Evolutionary conservation across 169 alveolate genomes (phyloP), one percentile per base, ranked within the genome.

Genomic region (Plasmodium fragile): DNA sequence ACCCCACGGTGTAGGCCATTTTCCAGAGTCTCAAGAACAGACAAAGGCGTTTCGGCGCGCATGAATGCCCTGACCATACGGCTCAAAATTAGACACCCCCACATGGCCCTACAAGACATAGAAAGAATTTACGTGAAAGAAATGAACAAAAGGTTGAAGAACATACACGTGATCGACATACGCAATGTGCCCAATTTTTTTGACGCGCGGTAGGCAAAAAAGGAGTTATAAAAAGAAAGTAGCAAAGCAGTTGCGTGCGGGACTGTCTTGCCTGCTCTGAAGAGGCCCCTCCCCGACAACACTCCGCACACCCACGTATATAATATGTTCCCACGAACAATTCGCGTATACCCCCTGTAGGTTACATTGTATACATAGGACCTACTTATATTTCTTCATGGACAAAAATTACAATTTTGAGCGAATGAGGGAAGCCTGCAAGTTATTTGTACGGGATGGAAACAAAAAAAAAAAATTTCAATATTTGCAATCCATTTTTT

Each of bases 31-130:
- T 89, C 94, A n/a, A 78, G 94, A 79, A 89, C 94, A 11, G 94
- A 89, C 34, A 89, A 89, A 72, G 94, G 94, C 1, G 94, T 89
- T 8, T 89, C 94, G 30, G 94, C 94, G 49, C 94, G 94, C 69
- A 78, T 89, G 49, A 89, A 89, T 30, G 94, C 83, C 39, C 49
- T 89, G 82, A 79, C 87, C 18, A 55, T 89, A 65, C 41, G 94
- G 52, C 70, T 89, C 53, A 89, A 52, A 39, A 79, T 79, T 13
- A 43, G 52, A 30, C 59, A 89, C 45, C 81, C 83, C 45, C 83
- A 89, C 71, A 28, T 89, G 69, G 4, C 94, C 32, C 45, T 89
- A 28, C 49, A 34, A 18, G 82, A 69, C 2, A 65, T 89, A 25
- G 53, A 89, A 65, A 89, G 72, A 34, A 18, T 55, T 43, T 89